Conservation (phyloP, 1,284 basidiomycete genomes). For the Lignosus rhinocerotis region DNA sequence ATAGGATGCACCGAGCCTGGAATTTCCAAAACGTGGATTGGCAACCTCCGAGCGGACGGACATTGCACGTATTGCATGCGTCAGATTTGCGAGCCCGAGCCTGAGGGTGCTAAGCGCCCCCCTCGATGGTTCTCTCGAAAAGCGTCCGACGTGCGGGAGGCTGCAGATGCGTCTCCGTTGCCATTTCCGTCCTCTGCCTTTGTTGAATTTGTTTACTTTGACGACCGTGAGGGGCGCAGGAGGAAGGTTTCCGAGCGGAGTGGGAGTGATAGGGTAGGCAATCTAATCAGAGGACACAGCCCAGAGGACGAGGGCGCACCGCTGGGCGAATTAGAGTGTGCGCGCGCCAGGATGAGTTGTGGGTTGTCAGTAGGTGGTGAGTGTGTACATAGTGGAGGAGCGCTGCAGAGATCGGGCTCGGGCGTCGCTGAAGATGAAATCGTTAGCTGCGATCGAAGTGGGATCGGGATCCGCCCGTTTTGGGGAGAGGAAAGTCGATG, state of each 20-base stretch:
- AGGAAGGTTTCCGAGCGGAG: no score
- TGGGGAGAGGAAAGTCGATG: no score
- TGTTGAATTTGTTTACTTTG: no score
- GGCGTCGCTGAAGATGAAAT: constrained; percentile 18
- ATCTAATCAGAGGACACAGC: background rate
- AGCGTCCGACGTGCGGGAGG: background rate
- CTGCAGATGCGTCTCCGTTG: background rate
- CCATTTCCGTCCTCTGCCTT: background rate
- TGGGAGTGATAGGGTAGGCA: background rate
- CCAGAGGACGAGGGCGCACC: background rate
- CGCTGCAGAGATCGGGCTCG: constrained; percentile 7
- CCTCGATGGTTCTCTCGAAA: background rate
- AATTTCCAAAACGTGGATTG: background rate
- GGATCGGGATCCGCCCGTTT: constrained; percentile 17
- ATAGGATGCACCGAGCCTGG: background rate
- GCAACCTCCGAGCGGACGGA: background rate
- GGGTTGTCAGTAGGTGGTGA: background rate
- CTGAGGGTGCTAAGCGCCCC: background rate
- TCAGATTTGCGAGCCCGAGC: background rate
- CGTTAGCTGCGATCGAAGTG: constrained; percentile 16
- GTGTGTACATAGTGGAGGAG: background rate
- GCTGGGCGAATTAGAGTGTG: background rate
- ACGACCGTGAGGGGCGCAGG: no score
- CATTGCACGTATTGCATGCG: background rate
- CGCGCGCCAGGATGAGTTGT: background rate